Evolutionary conservation across 2,329 filamentous ascomycete species (phyloP).

Genomic region (Xylaria sp.): DNA sequence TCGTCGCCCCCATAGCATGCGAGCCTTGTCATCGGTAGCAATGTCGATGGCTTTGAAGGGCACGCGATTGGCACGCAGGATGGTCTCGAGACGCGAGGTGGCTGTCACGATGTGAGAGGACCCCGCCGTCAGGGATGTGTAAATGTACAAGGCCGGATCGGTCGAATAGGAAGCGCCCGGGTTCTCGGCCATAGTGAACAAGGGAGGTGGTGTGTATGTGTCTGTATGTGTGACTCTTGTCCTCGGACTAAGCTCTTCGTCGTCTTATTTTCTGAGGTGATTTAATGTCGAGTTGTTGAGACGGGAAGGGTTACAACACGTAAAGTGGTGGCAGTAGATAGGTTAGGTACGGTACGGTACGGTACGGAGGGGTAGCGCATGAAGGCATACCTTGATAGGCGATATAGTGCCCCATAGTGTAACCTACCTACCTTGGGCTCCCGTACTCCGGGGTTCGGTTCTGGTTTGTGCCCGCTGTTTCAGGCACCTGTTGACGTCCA

Average conservation of each 20-base stretch:
- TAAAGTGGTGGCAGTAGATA: not conserved
- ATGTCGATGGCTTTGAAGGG: conserved; percentile 94
- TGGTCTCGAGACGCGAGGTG: conserved; percentile 94
- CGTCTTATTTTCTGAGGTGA: too few species aligned
- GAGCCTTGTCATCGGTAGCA: conserved; percentile 87
- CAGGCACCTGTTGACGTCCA: conserved; percentile 20
- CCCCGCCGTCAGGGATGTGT: conserved; percentile 94
- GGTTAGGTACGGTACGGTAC: not conserved
- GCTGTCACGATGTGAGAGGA: conserved; percentile 97
- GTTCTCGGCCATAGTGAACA: conserved; percentile 42
- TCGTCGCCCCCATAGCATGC: conserved; percentile 87
- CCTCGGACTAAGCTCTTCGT: too few species aligned
- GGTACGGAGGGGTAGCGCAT: not conserved
- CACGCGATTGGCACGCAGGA: conserved; percentile 92
- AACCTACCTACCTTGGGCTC: conserved; percentile 1
- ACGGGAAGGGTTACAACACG: conserved; percentile 2
- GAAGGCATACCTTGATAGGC: not conserved
- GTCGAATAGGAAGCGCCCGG: conserved; percentile 60
- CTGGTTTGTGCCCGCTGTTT: conserved; percentile 7
- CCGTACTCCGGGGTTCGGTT: not conserved
- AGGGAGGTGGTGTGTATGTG: not conserved
- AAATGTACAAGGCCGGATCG: conserved; percentile 87
- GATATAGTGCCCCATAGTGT: not conserved
- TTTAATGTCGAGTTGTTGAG: not conserved
- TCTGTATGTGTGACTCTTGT: not conserved